These are phyloP conservation scores for Fusarium chlamydosporum DNA, from an alignment of 2,329 filamentous ascomycete genomes.

Conservation along the genomic window DNA sequence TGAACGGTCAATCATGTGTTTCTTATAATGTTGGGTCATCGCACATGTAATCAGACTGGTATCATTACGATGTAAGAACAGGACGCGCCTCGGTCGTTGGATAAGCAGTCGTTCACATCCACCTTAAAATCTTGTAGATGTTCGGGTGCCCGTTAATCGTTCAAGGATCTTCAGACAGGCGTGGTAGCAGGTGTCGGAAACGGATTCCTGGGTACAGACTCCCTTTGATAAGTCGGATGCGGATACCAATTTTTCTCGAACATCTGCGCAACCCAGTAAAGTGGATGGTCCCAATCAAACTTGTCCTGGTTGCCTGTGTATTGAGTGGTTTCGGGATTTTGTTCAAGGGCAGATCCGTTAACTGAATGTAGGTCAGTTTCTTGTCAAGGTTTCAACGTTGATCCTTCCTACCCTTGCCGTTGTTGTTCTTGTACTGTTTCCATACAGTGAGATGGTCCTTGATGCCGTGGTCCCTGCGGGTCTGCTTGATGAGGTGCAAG, in stretches of 20 bases:
- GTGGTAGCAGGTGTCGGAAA: background rate
- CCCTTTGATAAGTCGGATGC: slow-evolving; percentile 52
- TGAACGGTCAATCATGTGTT: background rate
- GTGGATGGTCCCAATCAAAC: slow-evolving; percentile 58
- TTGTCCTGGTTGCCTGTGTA: slow-evolving; percentile 49
- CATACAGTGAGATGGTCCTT: slow-evolving; percentile 49
- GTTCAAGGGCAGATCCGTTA: background rate
- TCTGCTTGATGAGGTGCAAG: slow-evolving; percentile 52
- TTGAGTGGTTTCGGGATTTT: background rate
- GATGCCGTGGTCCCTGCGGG: slow-evolving; percentile 45
- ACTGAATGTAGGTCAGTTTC: slow-evolving; percentile 30
- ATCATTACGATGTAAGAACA: background rate
- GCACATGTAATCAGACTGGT: background rate
- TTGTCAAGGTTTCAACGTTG: background rate
- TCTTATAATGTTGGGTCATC: background rate
- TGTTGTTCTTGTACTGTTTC: slow-evolving; percentile 45
- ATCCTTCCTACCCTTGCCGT: slow-evolving; percentile 40
- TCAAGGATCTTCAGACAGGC: background rate
- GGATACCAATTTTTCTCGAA: slow-evolving; percentile 60
- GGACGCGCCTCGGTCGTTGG: slow-evolving; percentile 12
- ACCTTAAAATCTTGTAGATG: background rate
- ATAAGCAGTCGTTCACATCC: background rate
- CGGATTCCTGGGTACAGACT: slow-evolving; percentile 25
- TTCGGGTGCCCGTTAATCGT: background rate
- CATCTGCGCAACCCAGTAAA: slow-evolving; percentile 64